A percentile compares a stretch with the other conserved stretches of the same genome.
Evolutionary conservation across 164 flowering plant species (phyloP).

Genomic region (Taxillus chinensis): DNA sequence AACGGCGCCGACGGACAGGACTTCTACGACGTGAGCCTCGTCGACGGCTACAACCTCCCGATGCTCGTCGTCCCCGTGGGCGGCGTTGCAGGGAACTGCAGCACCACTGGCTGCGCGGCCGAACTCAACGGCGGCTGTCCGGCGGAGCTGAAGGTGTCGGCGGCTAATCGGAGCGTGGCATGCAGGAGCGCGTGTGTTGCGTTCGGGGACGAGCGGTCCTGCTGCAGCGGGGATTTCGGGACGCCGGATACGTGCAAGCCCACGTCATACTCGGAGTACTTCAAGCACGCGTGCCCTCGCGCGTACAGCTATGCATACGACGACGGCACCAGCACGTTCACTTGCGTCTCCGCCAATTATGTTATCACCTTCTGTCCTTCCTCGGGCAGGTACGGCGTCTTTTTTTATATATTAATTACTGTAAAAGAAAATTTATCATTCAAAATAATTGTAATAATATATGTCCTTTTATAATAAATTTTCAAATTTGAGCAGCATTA

Average conservation of each 20-base stretch:
- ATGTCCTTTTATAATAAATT: too few relatives aligned
- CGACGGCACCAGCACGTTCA: slow-evolving; percentile 44
- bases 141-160: slow-evolving; percentile 22
- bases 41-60: slow-evolving; percentile 40
- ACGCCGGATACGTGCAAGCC: slow-evolving; percentile 34
- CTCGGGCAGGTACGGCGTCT: slow-evolving; percentile 8
- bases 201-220: slow-evolving; percentile 35
- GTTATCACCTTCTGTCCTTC: slow-evolving; percentile 39
- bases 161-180: slow-evolving; percentile 14
- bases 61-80: slow-evolving; percentile 29
- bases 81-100: slow-evolving; percentile 17
- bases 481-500: too few relatives aligned
- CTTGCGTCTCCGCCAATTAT: slow-evolving; percentile 34
- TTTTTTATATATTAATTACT: too few relatives aligned
- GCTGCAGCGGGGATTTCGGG: slow-evolving; percentile 32
- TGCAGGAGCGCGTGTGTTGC: slow-evolving; percentile 46
- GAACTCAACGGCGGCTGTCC: slow-evolving; percentile 35
- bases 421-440: too few relatives aligned
- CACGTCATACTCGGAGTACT: slow-evolving; percentile 32
- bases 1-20: slow-evolving; percentile 35
- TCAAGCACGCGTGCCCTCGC: slow-evolving; percentile 40
- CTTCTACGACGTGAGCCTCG: slow-evolving; percentile 49
- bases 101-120: slow-evolving; percentile 28
- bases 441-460: too few relatives aligned
- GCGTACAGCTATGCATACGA: slow-evolving; percentile 48